Evolutionary conservation across 495 filamentous ascomycete genomes (phyloP), one percentile per base, ranked within the genome.

Genomic region (Saxophila tyrrhenica): DNA sequence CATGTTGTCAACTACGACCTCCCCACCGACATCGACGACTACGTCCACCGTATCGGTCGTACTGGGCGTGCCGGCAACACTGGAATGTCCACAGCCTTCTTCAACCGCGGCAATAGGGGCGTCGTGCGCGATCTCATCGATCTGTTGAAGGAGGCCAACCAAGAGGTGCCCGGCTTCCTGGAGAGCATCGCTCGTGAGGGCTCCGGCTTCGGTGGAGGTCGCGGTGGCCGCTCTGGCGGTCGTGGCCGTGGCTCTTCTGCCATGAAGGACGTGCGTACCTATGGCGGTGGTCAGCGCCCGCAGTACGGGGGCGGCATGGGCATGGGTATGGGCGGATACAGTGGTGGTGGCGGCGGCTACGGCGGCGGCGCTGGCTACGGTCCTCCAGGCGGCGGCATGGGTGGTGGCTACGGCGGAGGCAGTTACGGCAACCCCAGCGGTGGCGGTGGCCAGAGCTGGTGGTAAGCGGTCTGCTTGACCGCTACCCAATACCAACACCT

Each of bases 1-100:
- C 92, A 98, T 74, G 94, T 98, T 56, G 82, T 98, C 77, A 98
- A 97, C 77, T 98, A 98, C 70, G 92, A 98, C 70, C 81, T 98
- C 25, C 94, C 94, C 53, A 97, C 89, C 48, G 94, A 98, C 66
- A 95, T 98, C 62, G 92, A 98, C 64, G 92, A 98, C 75, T 98
- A 98, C 63, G 94, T 98, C 54, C 92, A 98, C 73, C 87, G 92
- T 70, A 98, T 97, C 67, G 92, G 92, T 82, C 94, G 92, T 90
- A 98, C 92, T 55, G 92, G 94, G 64, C 92, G 92, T 86, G 94
- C 94, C 55, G 92, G 92, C 67, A 98, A 98, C 75, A 96, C 91
- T 58, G 92, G 92, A 83, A 86, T 95, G 55, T 87, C 92, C 9
- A 98, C 92, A 53, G 91, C 94, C 46, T 98, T 98, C 79, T 97